Conservation (phyloP, 306 rosid species). For the Acmispon strigosus region DNA sequence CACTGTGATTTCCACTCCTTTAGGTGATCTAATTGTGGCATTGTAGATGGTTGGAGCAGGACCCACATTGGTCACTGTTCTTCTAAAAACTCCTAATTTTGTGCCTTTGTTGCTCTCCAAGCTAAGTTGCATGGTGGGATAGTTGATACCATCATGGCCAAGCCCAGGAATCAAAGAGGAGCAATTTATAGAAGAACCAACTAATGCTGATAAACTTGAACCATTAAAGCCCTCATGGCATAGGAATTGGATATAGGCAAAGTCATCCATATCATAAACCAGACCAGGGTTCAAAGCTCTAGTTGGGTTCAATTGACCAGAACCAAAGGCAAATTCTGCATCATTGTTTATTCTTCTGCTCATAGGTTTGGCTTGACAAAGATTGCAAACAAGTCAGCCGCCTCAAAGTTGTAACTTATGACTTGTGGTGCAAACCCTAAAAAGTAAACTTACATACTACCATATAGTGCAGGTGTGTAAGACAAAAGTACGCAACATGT, state of each 20-base stretch:
- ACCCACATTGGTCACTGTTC: constrained; percentile 81
- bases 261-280: constrained; percentile 62
- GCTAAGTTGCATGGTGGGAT: constrained; percentile 65
- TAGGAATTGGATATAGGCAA: constrained; percentile 60
- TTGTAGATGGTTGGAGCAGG: constrained; percentile 42
- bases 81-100: constrained; percentile 39
- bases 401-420: neutral
- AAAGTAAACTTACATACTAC: no score
- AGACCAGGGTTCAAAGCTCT: constrained; percentile 71
- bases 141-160: constrained; percentile 83
- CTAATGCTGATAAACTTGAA: constrained; percentile 36
- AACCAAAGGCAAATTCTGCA: constrained; percentile 78
- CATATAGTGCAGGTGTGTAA: no score
- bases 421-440: neutral
- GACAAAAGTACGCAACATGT: no score
- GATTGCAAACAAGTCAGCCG: constrained; percentile 8
- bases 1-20: constrained; percentile 61
- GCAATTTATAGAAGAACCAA: constrained; percentile 58
- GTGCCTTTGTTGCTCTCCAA: constrained; percentile 23
- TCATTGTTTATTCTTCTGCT: constrained; percentile 50
- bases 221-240: constrained; percentile 67
- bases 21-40: constrained; percentile 55
- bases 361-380: constrained; percentile 64
- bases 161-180: constrained; percentile 59
- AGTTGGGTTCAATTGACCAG: constrained; percentile 72